Evolutionary conservation across 176 grass and related monocot genomes (phyloP).

Genomic region (Dendrocalamus sinicus): DNA sequence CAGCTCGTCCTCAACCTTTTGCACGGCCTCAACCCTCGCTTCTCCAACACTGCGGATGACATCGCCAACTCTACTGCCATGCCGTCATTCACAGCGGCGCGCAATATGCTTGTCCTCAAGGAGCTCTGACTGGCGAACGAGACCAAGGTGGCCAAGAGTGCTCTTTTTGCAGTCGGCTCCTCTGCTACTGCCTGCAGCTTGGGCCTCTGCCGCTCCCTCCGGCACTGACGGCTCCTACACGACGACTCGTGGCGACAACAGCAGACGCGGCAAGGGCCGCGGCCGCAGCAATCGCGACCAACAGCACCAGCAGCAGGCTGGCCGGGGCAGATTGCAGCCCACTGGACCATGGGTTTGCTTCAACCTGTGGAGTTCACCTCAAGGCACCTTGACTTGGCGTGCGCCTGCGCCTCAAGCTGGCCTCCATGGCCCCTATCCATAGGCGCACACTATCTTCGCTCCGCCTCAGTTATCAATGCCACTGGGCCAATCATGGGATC

Average conservation of each 20-base stretch:
- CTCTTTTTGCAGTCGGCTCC: not conserved
- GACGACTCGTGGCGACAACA: not conserved
- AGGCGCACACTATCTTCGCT: not conserved
- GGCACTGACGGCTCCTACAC: fast-evolving
- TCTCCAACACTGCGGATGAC: not conserved
- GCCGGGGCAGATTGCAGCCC: fast-evolving
- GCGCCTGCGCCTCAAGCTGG: fast-evolving
- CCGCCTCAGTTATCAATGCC: fast-evolving
- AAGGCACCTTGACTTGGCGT: fast-evolving
- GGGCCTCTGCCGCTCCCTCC: fast-evolving
- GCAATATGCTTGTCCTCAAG: not conserved
- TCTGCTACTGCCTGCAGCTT: fast-evolving
- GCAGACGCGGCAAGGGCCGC: not conserved
- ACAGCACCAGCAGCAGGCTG: fast-evolving
- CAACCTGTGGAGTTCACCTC: fast-evolving
- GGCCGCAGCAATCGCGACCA: not conserved
- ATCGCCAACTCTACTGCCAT: not conserved
- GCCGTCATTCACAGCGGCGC: not conserved
- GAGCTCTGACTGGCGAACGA: not conserved
- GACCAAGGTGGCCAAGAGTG: fast-evolving
- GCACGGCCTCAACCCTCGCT: not conserved
- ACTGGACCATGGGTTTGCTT: not conserved
- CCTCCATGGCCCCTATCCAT: not conserved
- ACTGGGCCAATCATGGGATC: not conserved
- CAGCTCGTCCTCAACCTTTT: not conserved